Conservation (phyloP, 768 basidiomycete genomes). For the Psilocybe subaeruginosa region DNA sequence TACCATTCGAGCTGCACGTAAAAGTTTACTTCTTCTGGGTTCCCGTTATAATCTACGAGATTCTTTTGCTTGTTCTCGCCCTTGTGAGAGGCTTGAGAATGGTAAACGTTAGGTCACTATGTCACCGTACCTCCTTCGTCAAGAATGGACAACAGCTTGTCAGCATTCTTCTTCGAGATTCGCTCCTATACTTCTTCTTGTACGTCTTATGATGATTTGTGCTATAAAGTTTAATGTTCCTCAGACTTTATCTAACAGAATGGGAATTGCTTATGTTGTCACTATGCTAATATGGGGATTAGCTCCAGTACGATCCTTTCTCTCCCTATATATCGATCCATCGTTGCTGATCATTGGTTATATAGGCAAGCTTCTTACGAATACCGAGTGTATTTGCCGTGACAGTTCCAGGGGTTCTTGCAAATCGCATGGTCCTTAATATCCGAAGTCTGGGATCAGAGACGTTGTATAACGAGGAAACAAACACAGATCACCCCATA, state of each 20-base stretch:
- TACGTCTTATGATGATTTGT: background rate
- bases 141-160: background rate
- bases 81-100: background rate
- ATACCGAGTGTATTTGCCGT: background rate
- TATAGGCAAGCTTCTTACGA: background rate
- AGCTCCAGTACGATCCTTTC: background rate
- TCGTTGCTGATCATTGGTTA: background rate
- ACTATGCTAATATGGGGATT: background rate
- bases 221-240: background rate
- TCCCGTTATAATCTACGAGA: background rate
- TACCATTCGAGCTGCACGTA: too few species aligned
- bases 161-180: background rate
- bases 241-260: background rate
- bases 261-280: background rate
- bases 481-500: too few species aligned
- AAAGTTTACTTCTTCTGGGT: background rate
- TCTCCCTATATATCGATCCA: background rate
- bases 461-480: too few species aligned
- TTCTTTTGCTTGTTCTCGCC: background rate
- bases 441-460: background rate
- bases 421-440: background rate
- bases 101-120: background rate
- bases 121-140: too few species aligned
- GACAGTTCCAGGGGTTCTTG: background rate
- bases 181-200: background rate